phyloP scores from a whole-genome alignment of 805 yeast species.

The Yamadazyma ubonensis region DNA sequence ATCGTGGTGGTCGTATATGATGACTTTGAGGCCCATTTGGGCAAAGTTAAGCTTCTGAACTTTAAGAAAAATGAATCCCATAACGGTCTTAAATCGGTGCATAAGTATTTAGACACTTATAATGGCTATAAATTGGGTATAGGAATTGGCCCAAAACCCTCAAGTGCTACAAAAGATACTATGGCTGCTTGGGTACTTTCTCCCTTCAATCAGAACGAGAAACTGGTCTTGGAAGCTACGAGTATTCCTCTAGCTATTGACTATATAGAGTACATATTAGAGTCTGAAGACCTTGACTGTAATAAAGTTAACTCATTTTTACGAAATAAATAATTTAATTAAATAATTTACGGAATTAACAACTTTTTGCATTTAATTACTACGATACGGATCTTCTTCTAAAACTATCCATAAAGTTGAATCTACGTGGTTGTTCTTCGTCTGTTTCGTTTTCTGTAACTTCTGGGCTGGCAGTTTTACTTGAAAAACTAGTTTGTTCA shows the following conservation, averaged over 20 bases:
- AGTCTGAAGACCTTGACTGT: conserved; percentile 23
- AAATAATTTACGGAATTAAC: conserved; percentile 4
- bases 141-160: conserved; percentile 45
- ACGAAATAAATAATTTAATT: background rate
- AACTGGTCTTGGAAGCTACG: conserved; percentile 14
- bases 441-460: conserved; percentile 1
- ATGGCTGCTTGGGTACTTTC: conserved; percentile 46
- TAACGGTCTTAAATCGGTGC: conserved; percentile 35
- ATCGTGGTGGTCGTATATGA: conserved; percentile 31
- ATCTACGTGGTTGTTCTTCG: background rate
- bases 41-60: conserved; percentile 27
- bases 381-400: conserved; percentile 2
- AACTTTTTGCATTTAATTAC: background rate
- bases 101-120: conserved; percentile 10
- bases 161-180: conserved; percentile 29
- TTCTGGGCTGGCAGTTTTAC: conserved; percentile 17
- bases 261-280: conserved; percentile 23
- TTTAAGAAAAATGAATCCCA: conserved; percentile 40
- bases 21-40: conserved; percentile 37
- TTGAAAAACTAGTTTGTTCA: conserved; percentile 7
- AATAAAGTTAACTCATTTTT: conserved; percentile 26
- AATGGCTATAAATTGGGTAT: conserved; percentile 32
- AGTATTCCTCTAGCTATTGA: conserved; percentile 17
- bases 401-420: background rate
- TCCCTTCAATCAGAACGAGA: conserved; percentile 27